Percentiles rank a stretch among this genome's conserved stretches.
Conservation (phyloP, 768 basidiomycete genomes). For the Vararia minispora region DNA sequence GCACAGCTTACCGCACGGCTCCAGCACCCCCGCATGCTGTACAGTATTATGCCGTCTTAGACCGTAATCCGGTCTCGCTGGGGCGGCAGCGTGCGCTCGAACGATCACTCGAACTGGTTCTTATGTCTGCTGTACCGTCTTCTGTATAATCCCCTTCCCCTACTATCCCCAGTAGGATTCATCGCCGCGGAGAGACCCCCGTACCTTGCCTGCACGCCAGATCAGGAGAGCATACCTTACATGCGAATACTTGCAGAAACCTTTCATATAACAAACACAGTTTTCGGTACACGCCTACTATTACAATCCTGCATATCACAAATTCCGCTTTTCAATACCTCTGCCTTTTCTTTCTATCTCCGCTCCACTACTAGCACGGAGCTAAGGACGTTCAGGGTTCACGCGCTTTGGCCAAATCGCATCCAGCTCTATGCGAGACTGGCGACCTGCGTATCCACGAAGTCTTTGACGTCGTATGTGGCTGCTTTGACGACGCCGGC, state of each 20-base stretch:
- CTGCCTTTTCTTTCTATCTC: not conserved
- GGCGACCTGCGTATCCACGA: constrained; percentile 8
- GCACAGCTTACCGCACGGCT: no score
- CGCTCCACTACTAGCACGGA: not conserved
- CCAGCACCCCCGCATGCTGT: no score
- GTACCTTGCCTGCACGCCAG: not conserved
- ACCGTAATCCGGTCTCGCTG: no score
- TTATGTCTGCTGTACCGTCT: not conserved
- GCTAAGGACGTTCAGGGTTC: not conserved
- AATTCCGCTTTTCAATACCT: not conserved
- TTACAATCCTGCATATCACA: not conserved
- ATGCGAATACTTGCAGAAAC: no score
- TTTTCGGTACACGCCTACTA: no score
- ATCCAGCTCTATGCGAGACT: constrained; percentile 4
- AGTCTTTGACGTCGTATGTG: constrained; percentile 16
- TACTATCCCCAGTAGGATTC: not conserved
- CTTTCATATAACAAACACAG: no score
- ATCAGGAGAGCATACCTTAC: not conserved
- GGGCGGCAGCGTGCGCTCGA: not conserved
- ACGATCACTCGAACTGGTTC: not conserved
- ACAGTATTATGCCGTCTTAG: no score
- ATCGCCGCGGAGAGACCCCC: not conserved
- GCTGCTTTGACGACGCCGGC: constrained; percentile 63
- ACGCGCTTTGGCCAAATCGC: not conserved
- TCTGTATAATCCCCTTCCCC: not conserved